These are phyloP conservation scores for Penicillium fuscoglaucum DNA, from an alignment of 2,329 filamentous ascomycete species.

Conservation along the genomic window DNA sequence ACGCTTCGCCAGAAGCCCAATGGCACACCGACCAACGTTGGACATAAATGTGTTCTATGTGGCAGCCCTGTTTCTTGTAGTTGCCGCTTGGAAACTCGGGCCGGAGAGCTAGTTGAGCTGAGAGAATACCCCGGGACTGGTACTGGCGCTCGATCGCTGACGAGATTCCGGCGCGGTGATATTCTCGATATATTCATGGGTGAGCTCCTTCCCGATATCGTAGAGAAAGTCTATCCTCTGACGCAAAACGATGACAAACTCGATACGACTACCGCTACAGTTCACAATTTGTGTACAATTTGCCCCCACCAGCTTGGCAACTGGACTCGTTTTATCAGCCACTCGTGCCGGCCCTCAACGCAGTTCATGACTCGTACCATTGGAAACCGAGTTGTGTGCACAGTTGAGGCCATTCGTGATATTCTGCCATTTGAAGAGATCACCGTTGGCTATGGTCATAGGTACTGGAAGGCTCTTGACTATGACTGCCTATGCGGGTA, in stretches of 20 bases:
- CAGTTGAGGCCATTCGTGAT: conserved; percentile 25
- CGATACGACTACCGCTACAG: not conserved
- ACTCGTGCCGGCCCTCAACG: conserved; percentile 34
- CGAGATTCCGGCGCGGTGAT: conserved; percentile 25
- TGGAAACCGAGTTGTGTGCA: conserved; percentile 24
- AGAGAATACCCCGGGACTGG: conserved; percentile 31
- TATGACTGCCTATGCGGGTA: not conserved
- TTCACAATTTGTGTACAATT: conserved; percentile 7
- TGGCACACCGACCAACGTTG: not conserved
- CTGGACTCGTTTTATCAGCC: conserved; percentile 41
- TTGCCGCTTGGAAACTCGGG: conserved; percentile 18
- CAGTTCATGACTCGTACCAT: conserved; percentile 20
- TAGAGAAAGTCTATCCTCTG: conserved; percentile 25
- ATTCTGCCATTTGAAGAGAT: conserved; percentile 37
- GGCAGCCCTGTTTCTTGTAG: conserved; percentile 16
- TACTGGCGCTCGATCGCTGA: conserved; percentile 34
- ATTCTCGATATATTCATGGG: conserved; percentile 32
- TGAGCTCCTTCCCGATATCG: conserved; percentile 15
- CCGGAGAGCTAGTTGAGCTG: conserved; percentile 33
- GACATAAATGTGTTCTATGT: conserved; percentile 23
- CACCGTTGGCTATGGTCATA: conserved; percentile 35
- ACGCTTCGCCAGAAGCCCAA: not conserved
- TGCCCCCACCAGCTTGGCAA: conserved; percentile 29
- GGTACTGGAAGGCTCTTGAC: conserved; percentile 25
- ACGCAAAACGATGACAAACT: not conserved